Evolutionary conservation across 495 filamentous ascomycete genomes (phyloP).

Genomic region (Daldinia caldariorum): DNA sequence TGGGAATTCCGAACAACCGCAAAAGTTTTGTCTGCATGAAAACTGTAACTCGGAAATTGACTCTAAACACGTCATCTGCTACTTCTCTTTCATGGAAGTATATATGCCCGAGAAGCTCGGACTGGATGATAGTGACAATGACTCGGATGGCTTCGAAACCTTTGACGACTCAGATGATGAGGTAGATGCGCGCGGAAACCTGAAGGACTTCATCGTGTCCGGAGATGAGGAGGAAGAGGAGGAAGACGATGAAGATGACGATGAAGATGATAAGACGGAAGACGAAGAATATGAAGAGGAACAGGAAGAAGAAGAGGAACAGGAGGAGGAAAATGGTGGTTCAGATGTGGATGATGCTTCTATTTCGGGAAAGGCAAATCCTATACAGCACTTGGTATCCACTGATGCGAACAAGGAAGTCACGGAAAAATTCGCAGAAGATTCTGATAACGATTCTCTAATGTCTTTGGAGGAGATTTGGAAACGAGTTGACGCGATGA

Average conservation of each 20-base stretch:
- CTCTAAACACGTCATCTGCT: constrained; percentile 75
- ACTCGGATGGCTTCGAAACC: constrained; percentile 47
- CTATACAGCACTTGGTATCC: background rate
- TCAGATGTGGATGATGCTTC: constrained; percentile 47
- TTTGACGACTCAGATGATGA: constrained; percentile 50
- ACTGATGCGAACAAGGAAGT: constrained; percentile 18
- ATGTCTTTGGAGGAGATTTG: constrained; percentile 16
- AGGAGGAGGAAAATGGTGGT: background rate
- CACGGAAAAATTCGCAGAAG: constrained; percentile 8
- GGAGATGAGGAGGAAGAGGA: constrained; percentile 52
- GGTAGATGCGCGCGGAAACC: constrained; percentile 56
- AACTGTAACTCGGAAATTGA: constrained; percentile 72
- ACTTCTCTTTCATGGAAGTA: constrained; percentile 76
- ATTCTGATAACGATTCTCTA: constrained; percentile 27
- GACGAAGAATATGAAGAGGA: constrained; percentile 36
- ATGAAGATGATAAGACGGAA: background rate
- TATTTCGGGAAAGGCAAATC: background rate
- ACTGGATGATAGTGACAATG: constrained; percentile 39
- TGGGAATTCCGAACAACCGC: constrained; percentile 63
- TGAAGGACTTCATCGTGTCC: constrained; percentile 67
- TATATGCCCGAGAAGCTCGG: constrained; percentile 65
- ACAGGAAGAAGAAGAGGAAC: constrained; percentile 38
- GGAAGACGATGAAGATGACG: constrained; percentile 26
- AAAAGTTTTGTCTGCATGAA: constrained; percentile 72
- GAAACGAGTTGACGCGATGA: constrained; percentile 3